Conservation (phyloP, 257 asterid species). For the Penstemon davidsonii region DNA sequence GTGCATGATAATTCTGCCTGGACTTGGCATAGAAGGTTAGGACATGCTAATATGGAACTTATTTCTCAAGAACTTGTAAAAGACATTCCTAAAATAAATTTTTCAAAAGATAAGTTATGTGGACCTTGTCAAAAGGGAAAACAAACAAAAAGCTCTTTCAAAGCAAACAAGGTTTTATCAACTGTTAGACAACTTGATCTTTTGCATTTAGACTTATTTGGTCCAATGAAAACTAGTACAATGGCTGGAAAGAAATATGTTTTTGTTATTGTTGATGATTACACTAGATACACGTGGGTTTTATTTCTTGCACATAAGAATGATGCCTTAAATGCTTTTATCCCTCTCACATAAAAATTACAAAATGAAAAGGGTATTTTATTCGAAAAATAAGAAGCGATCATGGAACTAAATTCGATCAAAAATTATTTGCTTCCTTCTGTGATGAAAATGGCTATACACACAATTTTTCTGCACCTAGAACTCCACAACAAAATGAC, state of each 20-base stretch:
- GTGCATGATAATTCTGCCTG: background rate
- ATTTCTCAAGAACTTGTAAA: background rate
- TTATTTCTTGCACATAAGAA: background rate
- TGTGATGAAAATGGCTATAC: background rate
- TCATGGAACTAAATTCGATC: background rate
- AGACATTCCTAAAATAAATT: background rate
- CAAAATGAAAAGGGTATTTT: background rate
- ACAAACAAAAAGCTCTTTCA: background rate
- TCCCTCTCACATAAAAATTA: background rate
- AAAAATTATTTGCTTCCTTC: background rate
- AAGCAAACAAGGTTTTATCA: background rate
- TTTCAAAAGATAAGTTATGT: background rate
- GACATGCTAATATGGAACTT: conserved; percentile 2
- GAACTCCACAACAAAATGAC: background rate
- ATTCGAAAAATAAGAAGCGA: background rate
- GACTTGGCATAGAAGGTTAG: background rate
- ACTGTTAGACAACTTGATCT: background rate
- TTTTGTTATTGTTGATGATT: background rate
- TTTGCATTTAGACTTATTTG: background rate
- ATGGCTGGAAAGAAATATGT: background rate
- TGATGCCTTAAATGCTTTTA: background rate
- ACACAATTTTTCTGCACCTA: background rate
- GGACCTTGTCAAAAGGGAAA: background rate
- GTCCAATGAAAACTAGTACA: background rate
- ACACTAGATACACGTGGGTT: background rate